Evolutionary conservation across 768 basidiomycete genomes (phyloP), one percentile per base, ranked within the genome.

Genomic region (Brasilioporus rufonigricans): DNA sequence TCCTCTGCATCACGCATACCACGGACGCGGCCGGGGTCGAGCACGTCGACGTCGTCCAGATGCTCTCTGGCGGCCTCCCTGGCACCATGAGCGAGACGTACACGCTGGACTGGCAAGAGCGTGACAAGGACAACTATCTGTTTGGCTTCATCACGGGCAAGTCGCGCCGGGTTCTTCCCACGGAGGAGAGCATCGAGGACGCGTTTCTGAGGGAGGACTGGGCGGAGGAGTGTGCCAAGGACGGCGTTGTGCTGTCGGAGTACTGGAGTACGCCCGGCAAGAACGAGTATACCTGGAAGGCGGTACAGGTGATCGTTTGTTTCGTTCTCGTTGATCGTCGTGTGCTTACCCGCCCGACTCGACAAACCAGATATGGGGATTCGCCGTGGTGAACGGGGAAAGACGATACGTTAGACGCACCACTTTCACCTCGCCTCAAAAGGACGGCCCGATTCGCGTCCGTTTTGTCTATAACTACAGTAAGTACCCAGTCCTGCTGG

Each of bases 401-500:
- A 80, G 83, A 60, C 74, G 84, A 54, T 83, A 88, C 61, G 73
- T 77, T 4, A 76, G 86, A 52, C 83, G 80, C 61, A 71, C 87
- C 55, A 76, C 78, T 57, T 89, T 89, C 67, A 81, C 78, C 5
- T 86, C 86, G 1, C 80, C 86, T 5, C 62, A 74, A 24, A 80
- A 74, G 8, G 79, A 80, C 9, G 56, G 58, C 14, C 62, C 70
- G 36, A 80, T 89, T 47, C 73, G 80, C 52, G 72, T 75, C 12
- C 79, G 74, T 44, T 65, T 89, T 32, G 74, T 86, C 21, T 90
- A 89, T 56, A 85, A 89, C 63, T 88, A 89, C 58, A 53, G 87
- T 87, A 48, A 69, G 85, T 71, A 5, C 14, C n/a, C 44, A 2
- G 32, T 21, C 12, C 21, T 18, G 16, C 16, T 48, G 10, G 26